Evolutionary conservation across 2,329 filamentous ascomycete genomes (phyloP), one percentile per base, ranked within the genome.

Genomic region (Immersiporthe knoxdaviesiana): DNA sequence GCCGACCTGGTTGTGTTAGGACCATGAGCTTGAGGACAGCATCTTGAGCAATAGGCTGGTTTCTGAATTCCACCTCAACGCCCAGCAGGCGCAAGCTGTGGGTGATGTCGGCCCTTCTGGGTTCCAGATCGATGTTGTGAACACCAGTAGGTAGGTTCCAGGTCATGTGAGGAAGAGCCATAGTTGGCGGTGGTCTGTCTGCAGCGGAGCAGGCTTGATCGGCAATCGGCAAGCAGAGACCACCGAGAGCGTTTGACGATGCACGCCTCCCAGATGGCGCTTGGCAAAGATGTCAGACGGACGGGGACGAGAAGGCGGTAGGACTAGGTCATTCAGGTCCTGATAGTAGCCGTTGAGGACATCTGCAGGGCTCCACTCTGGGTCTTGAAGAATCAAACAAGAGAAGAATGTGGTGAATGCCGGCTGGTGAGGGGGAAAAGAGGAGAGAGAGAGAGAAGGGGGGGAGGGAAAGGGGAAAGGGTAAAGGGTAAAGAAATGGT

Each of bases 1-100:
- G 64, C 14, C 62, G 18, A 52, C 7, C n/a, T 24, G 24, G 61
- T 3, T 41, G 6, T 11, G 61, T n/a, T 8, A 69, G 24, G 16
- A n/a, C 50, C 35, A 24, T 59, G 24, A 71, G 60, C 8, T 63
- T 60, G 2, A 71, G 63, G 5, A 52, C 64, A 18, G 69, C 69
- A 16, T 39, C 35, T 44, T 44, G 58, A 14, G 6, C n/a, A 35
- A 71, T 63, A 7, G 69, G 54, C 52, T 69, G 63, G 2, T 1
- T 2, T 3, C 14, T 4, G 11, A 32, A 27, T 4, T 71, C 63
- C 1, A 71, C 63, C 21, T 59, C n/a, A 16, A 71, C 39, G 1
- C 30, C 21, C 37, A 37, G 16, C n/a, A 71, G 52, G 4, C n/a
- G 59, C 37, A 71, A 32, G 6, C 52, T 54, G 14, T 64, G 52